A percentile compares a stretch with the other conserved stretches of the same genome.
These are phyloP conservation scores for Alternaria ventricosa DNA, from an alignment of 2,329 filamentous ascomycete species.

Conservation along the genomic window DNA sequence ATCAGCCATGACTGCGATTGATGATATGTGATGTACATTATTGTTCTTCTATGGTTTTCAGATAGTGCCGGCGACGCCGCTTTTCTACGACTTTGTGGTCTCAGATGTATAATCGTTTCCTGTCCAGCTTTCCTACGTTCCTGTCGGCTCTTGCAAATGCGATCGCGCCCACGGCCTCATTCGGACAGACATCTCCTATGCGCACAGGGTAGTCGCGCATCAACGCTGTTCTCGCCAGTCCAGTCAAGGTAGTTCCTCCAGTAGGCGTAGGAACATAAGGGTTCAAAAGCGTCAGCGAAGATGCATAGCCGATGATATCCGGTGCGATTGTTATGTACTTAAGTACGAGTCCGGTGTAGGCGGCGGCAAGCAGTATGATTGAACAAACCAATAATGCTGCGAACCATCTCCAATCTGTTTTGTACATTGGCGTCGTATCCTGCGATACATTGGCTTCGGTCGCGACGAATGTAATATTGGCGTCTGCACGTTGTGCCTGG, in stretches of 20 bases:
- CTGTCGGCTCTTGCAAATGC: constrained; percentile 32
- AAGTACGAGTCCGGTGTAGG: constrained; percentile 32
- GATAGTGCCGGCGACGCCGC: too few relatives aligned
- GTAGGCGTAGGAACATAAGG: constrained; percentile 7
- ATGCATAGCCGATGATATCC: constrained; percentile 29
- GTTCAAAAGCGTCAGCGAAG: constrained; percentile 22
- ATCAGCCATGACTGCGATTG: background rate
- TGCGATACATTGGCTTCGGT: constrained; percentile 14
- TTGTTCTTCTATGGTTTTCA: background rate
- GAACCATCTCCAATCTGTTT: constrained; percentile 38
- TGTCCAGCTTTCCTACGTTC: constrained; percentile 21
- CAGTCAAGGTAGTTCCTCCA: constrained; percentile 4
- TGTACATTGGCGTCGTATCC: constrained; percentile 18
- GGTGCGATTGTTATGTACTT: constrained; percentile 38
- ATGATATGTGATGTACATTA: background rate
- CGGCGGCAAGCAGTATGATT: constrained; percentile 30
- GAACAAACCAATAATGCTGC: constrained; percentile 28
- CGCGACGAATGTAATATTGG: constrained; percentile 22
- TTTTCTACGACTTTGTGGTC: too few relatives aligned
- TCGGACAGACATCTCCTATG: constrained; percentile 39
- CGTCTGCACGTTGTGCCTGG: background rate
- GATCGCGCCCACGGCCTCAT: constrained; percentile 36
- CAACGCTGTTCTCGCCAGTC: constrained; percentile 28
- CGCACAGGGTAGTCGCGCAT: constrained; percentile 31
- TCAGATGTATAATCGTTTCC: constrained; percentile 34